Percentiles rank a stretch among this genome's conserved stretches.
Conservation (phyloP, 2,329 filamentous ascomycete species). For the Blastomyces gilchristii region DNA sequence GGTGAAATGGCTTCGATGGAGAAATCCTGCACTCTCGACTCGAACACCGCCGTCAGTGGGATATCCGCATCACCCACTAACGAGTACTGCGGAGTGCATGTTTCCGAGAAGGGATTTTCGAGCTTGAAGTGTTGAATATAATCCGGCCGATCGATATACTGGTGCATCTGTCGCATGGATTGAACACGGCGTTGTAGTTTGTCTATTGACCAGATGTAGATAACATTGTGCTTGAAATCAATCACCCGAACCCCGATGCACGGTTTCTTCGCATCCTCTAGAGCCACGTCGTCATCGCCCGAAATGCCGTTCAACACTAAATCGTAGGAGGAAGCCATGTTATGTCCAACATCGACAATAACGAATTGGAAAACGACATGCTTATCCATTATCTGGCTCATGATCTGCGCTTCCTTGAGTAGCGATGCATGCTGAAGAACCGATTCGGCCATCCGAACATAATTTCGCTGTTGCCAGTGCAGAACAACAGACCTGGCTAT, state of each 20-base stretch:
- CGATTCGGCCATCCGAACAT: conserved; percentile 86
- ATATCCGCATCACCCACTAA: conserved; percentile 89
- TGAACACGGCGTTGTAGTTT: conserved; percentile 81
- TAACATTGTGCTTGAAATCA: conserved; percentile 75
- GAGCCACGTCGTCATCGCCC: conserved; percentile 69
- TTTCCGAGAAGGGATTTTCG: conserved; percentile 85
- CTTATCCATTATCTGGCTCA: conserved; percentile 94
- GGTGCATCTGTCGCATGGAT: conserved; percentile 92
- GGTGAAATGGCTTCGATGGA: conserved; percentile 82
- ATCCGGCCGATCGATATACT: conserved; percentile 90
- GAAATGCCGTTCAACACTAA: conserved; percentile 86
- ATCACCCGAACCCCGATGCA: conserved; percentile 84
- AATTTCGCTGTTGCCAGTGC: conserved; percentile 75
- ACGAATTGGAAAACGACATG: conserved; percentile 90
- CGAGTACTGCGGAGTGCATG: conserved; percentile 84
- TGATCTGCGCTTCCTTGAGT: conserved; percentile 91
- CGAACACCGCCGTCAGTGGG: conserved; percentile 83
- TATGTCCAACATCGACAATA: conserved; percentile 78
- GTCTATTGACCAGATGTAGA: conserved; percentile 88
- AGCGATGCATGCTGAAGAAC: conserved; percentile 78
- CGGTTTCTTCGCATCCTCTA: conserved; percentile 75
- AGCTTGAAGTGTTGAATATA: conserved; percentile 87
- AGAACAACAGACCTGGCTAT: conserved; percentile 56
- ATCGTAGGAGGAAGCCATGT: conserved; percentile 87
- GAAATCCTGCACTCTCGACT: conserved; percentile 90